phyloP scores from a whole-genome alignment of 345 rosid species.

The Lepidium sativum region DNA sequence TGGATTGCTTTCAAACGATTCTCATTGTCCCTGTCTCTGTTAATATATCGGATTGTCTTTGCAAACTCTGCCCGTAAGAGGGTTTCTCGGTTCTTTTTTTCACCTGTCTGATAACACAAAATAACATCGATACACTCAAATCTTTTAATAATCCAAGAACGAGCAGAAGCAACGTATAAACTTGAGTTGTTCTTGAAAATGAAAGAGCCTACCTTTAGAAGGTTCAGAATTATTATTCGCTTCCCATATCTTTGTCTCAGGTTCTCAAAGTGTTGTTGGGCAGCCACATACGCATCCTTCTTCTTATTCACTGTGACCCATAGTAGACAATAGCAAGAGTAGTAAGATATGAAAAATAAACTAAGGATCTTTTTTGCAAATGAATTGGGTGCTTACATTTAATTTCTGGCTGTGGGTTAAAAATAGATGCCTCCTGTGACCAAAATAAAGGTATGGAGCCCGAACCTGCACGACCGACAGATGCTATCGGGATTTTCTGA shows the following conservation, averaged over 20 bases:
- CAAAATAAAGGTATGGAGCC: slow-evolving; percentile 89
- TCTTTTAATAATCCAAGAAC: slow-evolving; percentile 6
- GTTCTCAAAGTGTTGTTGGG: slow-evolving; percentile 75
- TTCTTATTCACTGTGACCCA: slow-evolving; percentile 51
- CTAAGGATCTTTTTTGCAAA: not conserved
- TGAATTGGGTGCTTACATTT: slow-evolving; percentile 42
- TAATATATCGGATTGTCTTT: slow-evolving; percentile 56
- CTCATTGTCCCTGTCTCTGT: slow-evolving; percentile 41
- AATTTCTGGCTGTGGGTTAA: slow-evolving; percentile 77
- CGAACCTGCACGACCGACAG: slow-evolving; percentile 84
- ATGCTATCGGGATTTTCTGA: slow-evolving; percentile 51
- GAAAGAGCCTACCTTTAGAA: slow-evolving; percentile 57
- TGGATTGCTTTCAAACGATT: slow-evolving; percentile 57
- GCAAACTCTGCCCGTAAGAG: slow-evolving; percentile 65
- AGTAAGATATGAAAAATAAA: not conserved
- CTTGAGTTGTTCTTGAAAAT: not conserved
- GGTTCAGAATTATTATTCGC: slow-evolving; percentile 65
- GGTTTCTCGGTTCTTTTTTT: slow-evolving; percentile 72
- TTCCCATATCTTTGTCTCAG: slow-evolving; percentile 74
- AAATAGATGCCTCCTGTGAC: slow-evolving; percentile 80
- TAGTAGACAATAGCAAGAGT: slow-evolving; percentile 14
- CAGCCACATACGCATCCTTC: slow-evolving; percentile 64
- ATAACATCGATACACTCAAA: slow-evolving; percentile 8
- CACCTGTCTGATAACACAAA: slow-evolving; percentile 40
- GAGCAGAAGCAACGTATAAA: not conserved